Conservation (phyloP, 106 monocot species). For the Gastrodia elata region DNA sequence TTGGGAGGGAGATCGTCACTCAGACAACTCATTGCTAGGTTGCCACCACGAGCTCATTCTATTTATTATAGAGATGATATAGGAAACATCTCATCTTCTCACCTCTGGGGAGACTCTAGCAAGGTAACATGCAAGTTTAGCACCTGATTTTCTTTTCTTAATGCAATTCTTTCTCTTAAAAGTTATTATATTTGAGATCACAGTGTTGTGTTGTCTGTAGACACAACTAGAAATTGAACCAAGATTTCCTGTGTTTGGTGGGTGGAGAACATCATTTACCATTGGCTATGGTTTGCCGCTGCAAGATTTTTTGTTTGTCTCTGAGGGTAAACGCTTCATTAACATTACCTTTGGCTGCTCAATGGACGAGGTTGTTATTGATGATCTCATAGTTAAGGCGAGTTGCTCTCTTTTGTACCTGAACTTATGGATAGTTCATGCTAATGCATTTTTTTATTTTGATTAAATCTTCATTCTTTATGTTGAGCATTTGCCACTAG, state of each 20-base stretch:
- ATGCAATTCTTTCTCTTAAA: background rate
- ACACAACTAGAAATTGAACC: slow-evolving; percentile 84
- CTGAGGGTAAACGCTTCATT: slow-evolving; percentile 67
- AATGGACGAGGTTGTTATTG: slow-evolving; percentile 64
- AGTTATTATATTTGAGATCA: background rate
- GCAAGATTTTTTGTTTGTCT: slow-evolving; percentile 68
- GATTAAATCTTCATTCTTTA: background rate
- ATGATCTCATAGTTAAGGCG: slow-evolving; percentile 74
- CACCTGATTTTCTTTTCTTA: background rate
- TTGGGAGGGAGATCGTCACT: slow-evolving; percentile 62
- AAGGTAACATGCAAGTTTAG: slow-evolving; percentile 30
- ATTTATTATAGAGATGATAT: slow-evolving; percentile 99
- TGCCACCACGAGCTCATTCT: slow-evolving; percentile 93
- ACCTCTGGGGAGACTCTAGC: slow-evolving; percentile 71
- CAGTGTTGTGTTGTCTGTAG: slow-evolving; percentile 34
- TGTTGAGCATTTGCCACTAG: background rate
- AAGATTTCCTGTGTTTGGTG: slow-evolving; percentile 94
- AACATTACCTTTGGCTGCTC: slow-evolving; percentile 90
- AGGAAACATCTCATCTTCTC: slow-evolving; percentile 90
- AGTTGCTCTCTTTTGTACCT: slow-evolving; percentile 13
- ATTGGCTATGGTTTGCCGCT: slow-evolving; percentile 89
- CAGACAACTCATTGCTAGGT: slow-evolving; percentile 59
- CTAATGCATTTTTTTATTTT: background rate
- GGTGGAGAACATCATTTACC: slow-evolving; percentile 92
- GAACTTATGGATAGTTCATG: background rate